Percentiles rank a stretch among this genome's conserved stretches.
Evolutionary conservation across 2,329 filamentous ascomycete species (phyloP).

Genomic region (Fusarium torulosum): DNA sequence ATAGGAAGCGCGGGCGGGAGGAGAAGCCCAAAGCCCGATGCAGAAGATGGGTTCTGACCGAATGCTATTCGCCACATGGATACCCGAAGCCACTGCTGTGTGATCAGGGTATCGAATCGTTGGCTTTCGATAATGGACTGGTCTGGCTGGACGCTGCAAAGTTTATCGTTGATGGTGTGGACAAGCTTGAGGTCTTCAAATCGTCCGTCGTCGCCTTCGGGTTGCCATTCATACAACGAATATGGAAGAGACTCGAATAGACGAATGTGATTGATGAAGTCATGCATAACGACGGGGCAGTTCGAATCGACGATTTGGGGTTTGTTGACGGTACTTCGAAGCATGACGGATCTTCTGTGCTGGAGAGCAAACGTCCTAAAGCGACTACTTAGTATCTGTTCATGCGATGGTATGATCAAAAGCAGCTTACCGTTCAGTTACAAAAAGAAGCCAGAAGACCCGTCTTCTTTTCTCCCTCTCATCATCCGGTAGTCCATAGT

Average conservation of each 20-base stretch:
- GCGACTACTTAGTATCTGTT: not conserved
- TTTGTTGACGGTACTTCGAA: constrained; percentile 49
- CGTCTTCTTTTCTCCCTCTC: constrained; percentile 49
- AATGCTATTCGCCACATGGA: constrained; percentile 52
- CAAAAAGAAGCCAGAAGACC: constrained; percentile 53
- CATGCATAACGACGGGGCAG: constrained; percentile 52
- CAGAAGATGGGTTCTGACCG: constrained; percentile 44
- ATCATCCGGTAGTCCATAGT: constrained; percentile 33
- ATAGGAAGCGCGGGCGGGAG: constrained; percentile 45
- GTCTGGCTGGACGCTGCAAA: constrained; percentile 46
- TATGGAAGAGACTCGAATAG: constrained; percentile 50
- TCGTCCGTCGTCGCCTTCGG: constrained; percentile 33
- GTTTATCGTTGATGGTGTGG: constrained; percentile 45
- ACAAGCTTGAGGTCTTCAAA: constrained; percentile 44
- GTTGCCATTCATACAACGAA: constrained; percentile 51
- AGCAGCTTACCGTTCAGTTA: constrained; percentile 47
- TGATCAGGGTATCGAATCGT: constrained; percentile 51
- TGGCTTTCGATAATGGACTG: constrained; percentile 51
- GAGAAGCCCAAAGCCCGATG: constrained; percentile 33
- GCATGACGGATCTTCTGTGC: constrained; percentile 48
- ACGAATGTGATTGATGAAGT: constrained; percentile 52
- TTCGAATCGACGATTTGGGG: constrained; percentile 50
- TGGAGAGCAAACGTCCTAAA: constrained; percentile 51
- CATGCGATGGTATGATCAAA: fast-evolving
- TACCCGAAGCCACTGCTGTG: constrained; percentile 51